phyloP scores from a whole-genome alignment of 768 basidiomycete species.

The Tulasnella sp. region DNA sequence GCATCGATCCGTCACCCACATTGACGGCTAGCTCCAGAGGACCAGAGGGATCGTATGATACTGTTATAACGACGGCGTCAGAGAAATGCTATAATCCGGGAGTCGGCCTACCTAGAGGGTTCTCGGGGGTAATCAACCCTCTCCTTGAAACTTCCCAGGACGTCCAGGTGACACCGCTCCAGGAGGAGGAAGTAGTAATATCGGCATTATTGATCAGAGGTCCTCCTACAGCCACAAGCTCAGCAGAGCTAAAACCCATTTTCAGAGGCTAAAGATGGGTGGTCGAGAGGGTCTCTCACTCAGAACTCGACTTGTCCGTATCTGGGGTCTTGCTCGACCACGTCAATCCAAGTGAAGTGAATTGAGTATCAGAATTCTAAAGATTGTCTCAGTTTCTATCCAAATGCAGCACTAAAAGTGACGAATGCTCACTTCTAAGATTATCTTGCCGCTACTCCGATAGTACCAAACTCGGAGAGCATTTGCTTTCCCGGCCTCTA shows the following conservation, averaged over 20 bases:
- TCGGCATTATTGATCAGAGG: background rate
- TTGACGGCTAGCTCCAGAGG: background rate
- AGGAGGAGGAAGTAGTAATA: background rate
- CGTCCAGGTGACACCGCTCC: background rate
- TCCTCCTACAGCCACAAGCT: background rate
- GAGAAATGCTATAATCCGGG: background rate
- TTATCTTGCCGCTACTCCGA: background rate
- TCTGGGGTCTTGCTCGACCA: background rate
- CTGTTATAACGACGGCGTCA: background rate
- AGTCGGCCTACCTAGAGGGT: background rate
- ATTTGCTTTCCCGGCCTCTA: background rate
- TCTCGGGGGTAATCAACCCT: background rate
- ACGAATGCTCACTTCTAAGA: background rate
- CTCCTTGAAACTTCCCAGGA: background rate
- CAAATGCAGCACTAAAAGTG: background rate
- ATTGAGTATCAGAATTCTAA: background rate
- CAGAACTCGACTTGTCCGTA: background rate
- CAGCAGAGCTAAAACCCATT: background rate
- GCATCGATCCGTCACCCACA: constrained; percentile 5
- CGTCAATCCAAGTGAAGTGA: background rate
- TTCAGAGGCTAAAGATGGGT: background rate
- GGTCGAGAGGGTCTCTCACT: background rate
- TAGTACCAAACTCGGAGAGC: constrained; percentile 6
- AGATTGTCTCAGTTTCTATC: background rate
- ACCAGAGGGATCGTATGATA: background rate